Conservation (phyloP, 805 yeast genomes). For the Maudiozyma bulderi region DNA sequence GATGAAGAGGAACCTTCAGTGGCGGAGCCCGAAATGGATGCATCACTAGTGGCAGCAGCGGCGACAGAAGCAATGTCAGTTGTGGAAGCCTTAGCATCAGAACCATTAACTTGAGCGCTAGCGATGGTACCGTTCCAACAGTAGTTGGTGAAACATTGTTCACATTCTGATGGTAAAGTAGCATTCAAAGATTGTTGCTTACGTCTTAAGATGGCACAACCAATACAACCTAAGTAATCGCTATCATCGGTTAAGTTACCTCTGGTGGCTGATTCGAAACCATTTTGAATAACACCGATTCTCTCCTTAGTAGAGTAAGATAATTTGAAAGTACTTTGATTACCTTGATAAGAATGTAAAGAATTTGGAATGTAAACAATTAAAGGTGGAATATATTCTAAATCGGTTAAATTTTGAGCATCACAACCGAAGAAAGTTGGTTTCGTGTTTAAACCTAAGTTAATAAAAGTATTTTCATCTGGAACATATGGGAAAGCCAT, state of each 20-base stretch:
- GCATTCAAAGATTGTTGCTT: slow-evolving; percentile 58
- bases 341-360: slow-evolving; percentile 54
- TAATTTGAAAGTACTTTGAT: slow-evolving; percentile 65
- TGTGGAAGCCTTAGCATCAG: neutral
- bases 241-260: slow-evolving; percentile 56
- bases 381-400: slow-evolving; percentile 56
- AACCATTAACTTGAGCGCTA: slow-evolving; percentile 15
- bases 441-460: slow-evolving; percentile 48
- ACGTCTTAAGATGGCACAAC: slow-evolving; percentile 76
- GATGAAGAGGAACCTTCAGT: slow-evolving; percentile 4
- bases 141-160: slow-evolving; percentile 56
- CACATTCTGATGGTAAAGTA: slow-evolving; percentile 56
- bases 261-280: slow-evolving; percentile 60
- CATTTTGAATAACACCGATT: slow-evolving; percentile 55
- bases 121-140: slow-evolving; percentile 58
- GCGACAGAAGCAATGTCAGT: slow-evolving; percentile 4
- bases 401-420: slow-evolving; percentile 47
- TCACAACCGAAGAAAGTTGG: slow-evolving; percentile 85
- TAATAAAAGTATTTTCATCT: slow-evolving; percentile 49
- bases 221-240: slow-evolving; percentile 66
- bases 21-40: slow-evolving; percentile 3
- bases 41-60: slow-evolving; percentile 6
- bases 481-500: slow-evolving; percentile 78
- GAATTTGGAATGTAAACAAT: slow-evolving; percentile 71
- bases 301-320: slow-evolving; percentile 50